phyloP scores from a whole-genome alignment of 352 stramenopile genomes.

The Pythium insidiosum region DNA sequence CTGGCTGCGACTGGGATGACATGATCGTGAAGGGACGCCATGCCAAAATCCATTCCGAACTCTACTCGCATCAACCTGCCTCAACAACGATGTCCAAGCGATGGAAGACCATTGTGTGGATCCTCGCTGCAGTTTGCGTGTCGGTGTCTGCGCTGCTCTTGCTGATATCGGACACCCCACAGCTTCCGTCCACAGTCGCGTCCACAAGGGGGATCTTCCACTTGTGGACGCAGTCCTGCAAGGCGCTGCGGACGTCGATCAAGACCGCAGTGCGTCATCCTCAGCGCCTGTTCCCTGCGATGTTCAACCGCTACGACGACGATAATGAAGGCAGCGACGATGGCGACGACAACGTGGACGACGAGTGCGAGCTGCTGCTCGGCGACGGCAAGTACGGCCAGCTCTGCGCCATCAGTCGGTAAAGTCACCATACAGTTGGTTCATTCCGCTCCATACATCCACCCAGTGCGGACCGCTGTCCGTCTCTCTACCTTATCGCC shows the following conservation, averaged over 20 bases:
- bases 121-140: constrained; percentile 8
- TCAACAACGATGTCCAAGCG: too few relatives aligned
- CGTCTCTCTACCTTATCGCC: background rate
- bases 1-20: too few relatives aligned
- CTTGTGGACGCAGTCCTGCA: constrained; percentile 8
- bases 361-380: constrained; percentile 33
- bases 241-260: background rate
- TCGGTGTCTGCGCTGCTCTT: constrained; percentile 12
- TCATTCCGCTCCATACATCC: background rate
- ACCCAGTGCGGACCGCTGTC: background rate
- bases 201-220: constrained; percentile 6
- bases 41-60: too few relatives aligned
- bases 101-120: too few relatives aligned
- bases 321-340: background rate
- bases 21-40: too few relatives aligned
- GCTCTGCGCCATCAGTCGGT: constrained; percentile 46
- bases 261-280: background rate
- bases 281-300: background rate
- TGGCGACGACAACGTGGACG: constrained; percentile 8
- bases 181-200: constrained; percentile 9
- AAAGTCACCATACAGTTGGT: background rate
- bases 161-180: constrained; percentile 3
- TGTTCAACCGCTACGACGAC: background rate
- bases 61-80: too few relatives aligned
- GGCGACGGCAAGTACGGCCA: constrained; percentile 32